These are phyloP conservation scores for Mortierella polycephala DNA, from an alignment of 371 early-diverging fungal species.

Conservation along the genomic window DNA sequence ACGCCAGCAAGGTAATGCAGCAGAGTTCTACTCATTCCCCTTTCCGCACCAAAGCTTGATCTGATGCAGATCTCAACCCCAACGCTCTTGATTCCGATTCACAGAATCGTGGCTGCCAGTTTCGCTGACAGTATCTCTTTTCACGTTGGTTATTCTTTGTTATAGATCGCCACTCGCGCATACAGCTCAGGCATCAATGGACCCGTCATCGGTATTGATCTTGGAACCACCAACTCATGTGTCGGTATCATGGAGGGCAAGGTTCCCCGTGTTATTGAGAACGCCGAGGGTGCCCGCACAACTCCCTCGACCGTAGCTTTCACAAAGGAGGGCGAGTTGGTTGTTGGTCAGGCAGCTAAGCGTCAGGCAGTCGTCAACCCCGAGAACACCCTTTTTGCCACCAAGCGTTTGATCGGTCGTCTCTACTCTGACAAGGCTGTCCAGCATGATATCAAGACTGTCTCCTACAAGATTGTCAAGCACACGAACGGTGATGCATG, in stretches of 20 bases:
- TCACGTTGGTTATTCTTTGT: background rate
- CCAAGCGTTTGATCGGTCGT: constrained; percentile 98
- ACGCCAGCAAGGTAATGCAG: constrained; percentile 41
- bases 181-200: constrained; percentile 86
- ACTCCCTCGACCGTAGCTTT: constrained; percentile 98
- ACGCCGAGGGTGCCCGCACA: constrained; percentile 96
- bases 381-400: constrained; percentile 94
- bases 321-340: constrained; percentile 90
- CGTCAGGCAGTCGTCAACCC: constrained; percentile 96
- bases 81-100: background rate
- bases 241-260: constrained; percentile 98
- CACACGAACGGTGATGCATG: constrained; percentile 98
- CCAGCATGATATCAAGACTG: constrained; percentile 86
- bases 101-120: background rate
- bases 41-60: constrained; percentile 7
- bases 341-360: constrained; percentile 98
- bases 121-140: background rate
- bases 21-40: background rate
- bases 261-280: constrained; percentile 96
- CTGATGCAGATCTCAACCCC: constrained; percentile 7
- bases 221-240: constrained; percentile 99
- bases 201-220: constrained; percentile 98
- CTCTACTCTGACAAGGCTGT: constrained; percentile 90
- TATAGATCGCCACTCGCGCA: constrained; percentile 38
- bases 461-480: constrained; percentile 92